Conservation (phyloP, 441 rosid genomes). For the Erodium moschatum region DNA sequence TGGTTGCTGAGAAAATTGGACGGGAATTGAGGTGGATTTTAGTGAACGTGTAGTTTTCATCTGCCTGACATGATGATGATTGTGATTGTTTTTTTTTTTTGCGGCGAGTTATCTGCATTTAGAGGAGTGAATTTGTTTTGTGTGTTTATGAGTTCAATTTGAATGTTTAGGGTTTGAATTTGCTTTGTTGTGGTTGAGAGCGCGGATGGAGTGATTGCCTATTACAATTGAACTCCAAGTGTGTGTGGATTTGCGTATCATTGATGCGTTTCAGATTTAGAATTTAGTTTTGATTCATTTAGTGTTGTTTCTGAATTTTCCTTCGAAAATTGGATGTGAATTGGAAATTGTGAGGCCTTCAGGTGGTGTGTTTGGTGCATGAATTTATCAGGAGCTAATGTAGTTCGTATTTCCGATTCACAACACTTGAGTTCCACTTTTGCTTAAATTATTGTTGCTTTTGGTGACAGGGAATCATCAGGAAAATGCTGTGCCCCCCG, state of each 20-base stretch:
- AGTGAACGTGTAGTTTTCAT: background rate
- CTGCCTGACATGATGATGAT: background rate
- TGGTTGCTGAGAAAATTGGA: conserved; percentile 14
- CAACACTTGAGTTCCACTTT: background rate
- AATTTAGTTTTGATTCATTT: background rate
- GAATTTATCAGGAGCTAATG: conserved; percentile 1
- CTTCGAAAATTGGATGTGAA: background rate
- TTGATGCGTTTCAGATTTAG: background rate
- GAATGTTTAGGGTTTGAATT: conserved; percentile 1
- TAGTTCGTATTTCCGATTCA: background rate
- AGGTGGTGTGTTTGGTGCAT: background rate
- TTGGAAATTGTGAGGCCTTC: background rate
- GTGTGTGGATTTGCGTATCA: background rate
- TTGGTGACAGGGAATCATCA: conserved; percentile 36
- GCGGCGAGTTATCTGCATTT: background rate
- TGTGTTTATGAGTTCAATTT: background rate
- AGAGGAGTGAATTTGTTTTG: background rate
- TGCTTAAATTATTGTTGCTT: conserved; percentile 4
- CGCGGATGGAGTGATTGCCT: background rate
- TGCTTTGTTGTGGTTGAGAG: background rate
- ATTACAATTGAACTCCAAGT: background rate
- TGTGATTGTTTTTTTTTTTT: background rate
- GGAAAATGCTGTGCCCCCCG: conserved; percentile 55
- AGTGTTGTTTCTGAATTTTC: background rate
- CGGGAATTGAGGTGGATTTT: conserved; percentile 8